phyloP scores from a whole-genome alignment of 176 grass and related monocot species.

The Elaeis guineensis region DNA sequence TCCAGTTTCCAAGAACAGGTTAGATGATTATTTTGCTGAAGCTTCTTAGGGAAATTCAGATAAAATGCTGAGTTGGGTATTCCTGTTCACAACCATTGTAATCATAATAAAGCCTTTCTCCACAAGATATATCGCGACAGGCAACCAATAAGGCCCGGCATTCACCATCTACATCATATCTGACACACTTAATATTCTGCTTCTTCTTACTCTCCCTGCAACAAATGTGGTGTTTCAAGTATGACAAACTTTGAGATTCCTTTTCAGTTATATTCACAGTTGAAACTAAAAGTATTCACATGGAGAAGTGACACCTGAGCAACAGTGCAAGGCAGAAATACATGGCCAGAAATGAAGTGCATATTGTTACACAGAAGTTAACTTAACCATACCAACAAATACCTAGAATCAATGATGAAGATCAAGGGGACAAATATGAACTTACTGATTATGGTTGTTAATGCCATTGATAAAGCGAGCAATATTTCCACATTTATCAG shows the following conservation, averaged over 20 bases:
- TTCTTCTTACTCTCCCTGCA: slow-evolving; percentile 89
- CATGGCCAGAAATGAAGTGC: too few relatives aligned
- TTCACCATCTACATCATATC: slow-evolving; percentile 72
- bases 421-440: slow-evolving; percentile 12
- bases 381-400: too few relatives aligned
- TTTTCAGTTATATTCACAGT: neutral
- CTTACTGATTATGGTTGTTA: slow-evolving; percentile 81
- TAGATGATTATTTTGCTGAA: neutral
- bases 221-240: slow-evolving; percentile 18
- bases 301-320: too few relatives aligned
- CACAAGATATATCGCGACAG: slow-evolving; percentile 71
- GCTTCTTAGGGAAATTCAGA: slow-evolving; percentile 28
- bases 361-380: too few relatives aligned
- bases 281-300: neutral
- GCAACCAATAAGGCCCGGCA: slow-evolving; percentile 79
- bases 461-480: slow-evolving; percentile 80
- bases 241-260: slow-evolving; percentile 2
- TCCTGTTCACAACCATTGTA: slow-evolving; percentile 89
- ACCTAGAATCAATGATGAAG: too few relatives aligned
- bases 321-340: too few relatives aligned
- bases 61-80: slow-evolving; percentile 81
- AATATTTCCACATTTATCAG: slow-evolving; percentile 76
- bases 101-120: slow-evolving; percentile 91
- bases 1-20: too few relatives aligned
- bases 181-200: slow-evolving; percentile 82